Evolutionary conservation across 306 rosid species (phyloP).

Genomic region (Malus domestica): DNA sequence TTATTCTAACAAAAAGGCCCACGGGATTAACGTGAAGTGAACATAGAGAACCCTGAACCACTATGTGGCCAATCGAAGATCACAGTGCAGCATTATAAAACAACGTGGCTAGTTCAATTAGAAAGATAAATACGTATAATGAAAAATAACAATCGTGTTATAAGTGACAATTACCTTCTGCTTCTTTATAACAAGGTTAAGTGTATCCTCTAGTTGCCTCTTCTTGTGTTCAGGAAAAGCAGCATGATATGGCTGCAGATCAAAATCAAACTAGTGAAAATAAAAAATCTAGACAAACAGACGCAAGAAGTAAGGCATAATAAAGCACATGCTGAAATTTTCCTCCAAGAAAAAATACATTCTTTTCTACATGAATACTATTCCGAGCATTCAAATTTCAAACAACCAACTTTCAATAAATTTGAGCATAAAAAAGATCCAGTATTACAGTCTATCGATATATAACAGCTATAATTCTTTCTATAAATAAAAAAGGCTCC

Average conservation of each 20-base stretch:
- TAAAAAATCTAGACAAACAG: background rate
- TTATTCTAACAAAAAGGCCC: background rate
- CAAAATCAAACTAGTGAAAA: slow-evolving; percentile 1
- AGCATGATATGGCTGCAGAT: background rate
- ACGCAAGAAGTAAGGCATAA: background rate
- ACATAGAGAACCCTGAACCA: background rate
- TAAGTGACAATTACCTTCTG: slow-evolving; percentile 54
- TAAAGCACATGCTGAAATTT: background rate
- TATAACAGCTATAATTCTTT: background rate
- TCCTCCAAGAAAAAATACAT: background rate
- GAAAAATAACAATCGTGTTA: background rate
- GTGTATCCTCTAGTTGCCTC: slow-evolving; percentile 93
- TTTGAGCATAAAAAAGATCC: background rate
- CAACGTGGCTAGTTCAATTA: background rate
- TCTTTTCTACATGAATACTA: background rate
- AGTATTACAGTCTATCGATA: background rate
- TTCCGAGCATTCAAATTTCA: background rate
- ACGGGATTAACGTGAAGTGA: background rate
- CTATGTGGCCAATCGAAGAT: background rate
- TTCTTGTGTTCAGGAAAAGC: slow-evolving; percentile 61
- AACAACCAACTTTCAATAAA: background rate
- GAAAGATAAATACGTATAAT: background rate
- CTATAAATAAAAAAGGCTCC: background rate
- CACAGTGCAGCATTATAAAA: background rate
- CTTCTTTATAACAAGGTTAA: slow-evolving; percentile 82